Conservation (phyloP, 768 basidiomycete genomes). For the Rhodotorula paludigena region DNA sequence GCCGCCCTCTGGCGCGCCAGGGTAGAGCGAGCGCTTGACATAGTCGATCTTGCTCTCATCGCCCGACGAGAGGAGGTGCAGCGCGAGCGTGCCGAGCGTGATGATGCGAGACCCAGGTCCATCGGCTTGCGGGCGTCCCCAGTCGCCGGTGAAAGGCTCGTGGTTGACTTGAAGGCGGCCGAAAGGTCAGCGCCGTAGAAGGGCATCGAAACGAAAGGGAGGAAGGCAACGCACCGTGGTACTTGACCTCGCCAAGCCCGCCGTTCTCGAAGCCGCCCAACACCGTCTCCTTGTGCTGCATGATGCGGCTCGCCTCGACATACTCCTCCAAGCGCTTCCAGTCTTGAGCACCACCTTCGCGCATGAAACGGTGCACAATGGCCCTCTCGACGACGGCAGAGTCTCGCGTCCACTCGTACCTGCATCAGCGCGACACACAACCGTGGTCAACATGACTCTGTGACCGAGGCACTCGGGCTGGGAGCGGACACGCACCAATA, state of each 20-base stretch:
- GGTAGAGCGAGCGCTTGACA: slow-evolving; percentile 31
- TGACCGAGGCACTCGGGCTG: too few relatives aligned
- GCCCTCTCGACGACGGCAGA: slow-evolving; percentile 37
- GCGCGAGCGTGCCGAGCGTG: slow-evolving; percentile 30
- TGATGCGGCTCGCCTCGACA: slow-evolving; percentile 34
- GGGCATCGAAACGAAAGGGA: too few relatives aligned
- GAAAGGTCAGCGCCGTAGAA: neutral
- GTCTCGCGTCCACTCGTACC: slow-evolving; percentile 43
- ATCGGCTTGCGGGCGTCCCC: slow-evolving; percentile 40
- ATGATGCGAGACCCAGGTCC: slow-evolving; percentile 38
- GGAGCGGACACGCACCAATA: too few relatives aligned
- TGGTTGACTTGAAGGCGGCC: neutral
- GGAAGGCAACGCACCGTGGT: slow-evolving; percentile 8
- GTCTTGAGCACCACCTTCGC: slow-evolving; percentile 6
- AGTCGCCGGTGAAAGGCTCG: slow-evolving; percentile 33
- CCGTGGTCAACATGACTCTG: too few relatives aligned
- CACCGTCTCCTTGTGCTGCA: slow-evolving; percentile 40
- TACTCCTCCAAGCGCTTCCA: slow-evolving; percentile 32
- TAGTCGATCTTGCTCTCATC: slow-evolving; percentile 9
- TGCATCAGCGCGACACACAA: too few relatives aligned
- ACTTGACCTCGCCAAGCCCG: slow-evolving; percentile 43
- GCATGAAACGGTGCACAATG: slow-evolving; percentile 32
- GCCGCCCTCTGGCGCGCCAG: slow-evolving; percentile 10
- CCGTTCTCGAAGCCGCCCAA: slow-evolving; percentile 39
- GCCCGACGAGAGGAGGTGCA: slow-evolving; percentile 23